These are phyloP conservation scores for Syncephalis fuscata DNA, from an alignment of 371 early-diverging fungal species.

Conservation along the genomic window DNA sequence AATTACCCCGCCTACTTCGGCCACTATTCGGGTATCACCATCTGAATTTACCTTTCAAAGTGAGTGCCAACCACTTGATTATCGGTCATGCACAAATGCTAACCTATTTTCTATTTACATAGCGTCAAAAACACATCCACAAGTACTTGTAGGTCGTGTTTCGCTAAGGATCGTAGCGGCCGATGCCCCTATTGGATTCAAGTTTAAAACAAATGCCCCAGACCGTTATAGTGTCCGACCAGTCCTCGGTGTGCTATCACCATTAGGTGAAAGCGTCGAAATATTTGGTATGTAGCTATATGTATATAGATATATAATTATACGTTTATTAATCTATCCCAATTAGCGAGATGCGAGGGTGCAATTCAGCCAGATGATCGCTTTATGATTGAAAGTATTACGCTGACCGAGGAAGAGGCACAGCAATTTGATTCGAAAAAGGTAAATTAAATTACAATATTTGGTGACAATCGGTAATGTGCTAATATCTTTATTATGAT, in stretches of 20 bases:
- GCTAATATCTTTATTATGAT: too few relatives aligned
- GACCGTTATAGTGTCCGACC: conserved; percentile 36
- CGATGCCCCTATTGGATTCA: conserved; percentile 23
- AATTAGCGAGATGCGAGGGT: background rate
- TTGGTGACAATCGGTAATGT: too few relatives aligned
- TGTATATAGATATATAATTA: too few relatives aligned
- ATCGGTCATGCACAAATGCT: too few relatives aligned
- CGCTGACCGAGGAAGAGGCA: conserved; percentile 12
- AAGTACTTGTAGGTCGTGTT: conserved; percentile 15
- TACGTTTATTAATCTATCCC: background rate
- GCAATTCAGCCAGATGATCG: conserved; percentile 4
- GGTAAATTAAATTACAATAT: conserved; percentile 5
- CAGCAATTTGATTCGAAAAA: conserved; percentile 12
- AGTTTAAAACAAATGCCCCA: conserved; percentile 46
- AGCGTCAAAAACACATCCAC: conserved; percentile 14
- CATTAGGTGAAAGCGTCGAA: conserved; percentile 22
- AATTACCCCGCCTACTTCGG: too few relatives aligned
- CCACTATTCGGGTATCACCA: too few relatives aligned
- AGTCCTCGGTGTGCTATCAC: conserved; percentile 25
- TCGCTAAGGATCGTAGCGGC: too few relatives aligned
- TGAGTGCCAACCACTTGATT: too few relatives aligned
- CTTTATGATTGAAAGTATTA: conserved; percentile 19
- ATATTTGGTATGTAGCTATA: conserved; percentile 22
- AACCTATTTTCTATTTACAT: too few relatives aligned
- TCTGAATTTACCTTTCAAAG: too few relatives aligned